Evolutionary conservation across 2,329 filamentous ascomycete genomes (phyloP).

Genomic region (Bertia moriformis): DNA sequence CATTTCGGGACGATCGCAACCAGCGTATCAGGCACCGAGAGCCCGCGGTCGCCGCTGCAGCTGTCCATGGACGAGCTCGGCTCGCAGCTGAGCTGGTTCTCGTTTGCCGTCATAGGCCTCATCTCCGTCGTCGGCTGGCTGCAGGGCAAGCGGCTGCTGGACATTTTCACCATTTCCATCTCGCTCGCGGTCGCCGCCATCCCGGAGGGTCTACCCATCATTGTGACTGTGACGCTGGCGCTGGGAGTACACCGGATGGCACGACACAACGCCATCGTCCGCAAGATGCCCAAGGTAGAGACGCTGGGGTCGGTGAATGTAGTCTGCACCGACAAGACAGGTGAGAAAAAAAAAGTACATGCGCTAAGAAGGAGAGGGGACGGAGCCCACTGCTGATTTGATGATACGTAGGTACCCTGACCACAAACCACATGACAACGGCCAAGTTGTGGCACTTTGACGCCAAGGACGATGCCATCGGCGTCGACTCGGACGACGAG

Average conservation of each 20-base stretch:
- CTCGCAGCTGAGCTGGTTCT: slow-evolving; percentile 90
- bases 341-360: slow-evolving; percentile 18
- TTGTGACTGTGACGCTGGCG: slow-evolving; percentile 91
- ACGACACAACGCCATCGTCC: slow-evolving; percentile 83
- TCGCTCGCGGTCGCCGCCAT: slow-evolving; percentile 93
- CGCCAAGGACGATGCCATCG: slow-evolving; percentile 29
- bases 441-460: slow-evolving; percentile 95
- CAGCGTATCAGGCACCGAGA: slow-evolving; percentile 87
- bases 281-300: slow-evolving; percentile 89
- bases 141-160: slow-evolving; percentile 75
- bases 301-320: slow-evolving; percentile 97
- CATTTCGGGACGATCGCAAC: slow-evolving; percentile 95
- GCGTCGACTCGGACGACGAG: slow-evolving; percentile 40
- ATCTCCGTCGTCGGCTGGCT: slow-evolving; percentile 84
- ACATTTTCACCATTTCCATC: slow-evolving; percentile 95
- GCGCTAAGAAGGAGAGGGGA: slow-evolving; percentile 3
- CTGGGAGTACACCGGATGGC: slow-evolving; percentile 95
- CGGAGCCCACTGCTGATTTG: too few species aligned
- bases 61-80: slow-evolving; percentile 95
- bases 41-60: slow-evolving; percentile 82
- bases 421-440: slow-evolving; percentile 95
- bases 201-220: slow-evolving; percentile 89
- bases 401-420: slow-evolving; percentile 70
- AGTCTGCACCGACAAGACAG: slow-evolving; percentile 96
- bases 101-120: slow-evolving; percentile 81